Evolutionary conservation across 148 eudicot species (phyloP).

Genomic region (Vaccinium macrocarpon): DNA sequence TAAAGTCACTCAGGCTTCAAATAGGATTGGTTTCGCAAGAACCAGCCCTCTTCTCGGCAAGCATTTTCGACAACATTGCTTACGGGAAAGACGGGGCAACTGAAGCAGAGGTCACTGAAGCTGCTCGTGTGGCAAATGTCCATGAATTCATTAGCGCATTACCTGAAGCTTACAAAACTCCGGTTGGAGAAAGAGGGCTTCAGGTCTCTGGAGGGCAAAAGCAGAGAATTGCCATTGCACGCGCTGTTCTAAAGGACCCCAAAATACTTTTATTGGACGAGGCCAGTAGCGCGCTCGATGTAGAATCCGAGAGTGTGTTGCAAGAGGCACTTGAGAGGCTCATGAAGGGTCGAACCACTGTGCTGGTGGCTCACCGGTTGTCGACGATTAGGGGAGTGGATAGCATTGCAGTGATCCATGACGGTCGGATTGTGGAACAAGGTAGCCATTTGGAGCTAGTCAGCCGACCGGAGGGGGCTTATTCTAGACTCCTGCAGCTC

Average conservation of each 20-base stretch:
- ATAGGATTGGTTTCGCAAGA: constrained; percentile 94
- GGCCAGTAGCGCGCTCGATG: constrained; percentile 95
- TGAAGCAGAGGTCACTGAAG: constrained; percentile 85
- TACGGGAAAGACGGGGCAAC: constrained; percentile 94
- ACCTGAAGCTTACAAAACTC: constrained; percentile 89
- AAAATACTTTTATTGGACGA: constrained; percentile 79
- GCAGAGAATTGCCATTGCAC: constrained; percentile 88
- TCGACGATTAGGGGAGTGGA: constrained; percentile 89
- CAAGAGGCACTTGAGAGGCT: constrained; percentile 95
- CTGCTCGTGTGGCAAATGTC: constrained; percentile 86
- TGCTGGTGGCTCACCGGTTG: constrained; percentile 82
- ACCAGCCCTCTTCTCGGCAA: constrained; percentile 86
- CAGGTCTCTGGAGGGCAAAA: constrained; percentile 97
- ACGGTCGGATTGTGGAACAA: constrained; percentile 87
- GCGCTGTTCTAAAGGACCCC: constrained; percentile 86
- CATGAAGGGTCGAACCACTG: constrained; percentile 90
- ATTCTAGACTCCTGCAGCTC: constrained; percentile 84
- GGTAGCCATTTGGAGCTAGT: constrained; percentile 83
- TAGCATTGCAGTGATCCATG: constrained; percentile 85
- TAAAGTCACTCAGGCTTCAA: constrained; percentile 68
- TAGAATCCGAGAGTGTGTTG: constrained; percentile 84
- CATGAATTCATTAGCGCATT: constrained; percentile 81
- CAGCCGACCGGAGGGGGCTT: constrained; percentile 82
- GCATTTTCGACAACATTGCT: constrained; percentile 86
- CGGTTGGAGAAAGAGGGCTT: constrained; percentile 89